Conservation (phyloP, 805 yeast genomes). For the Ogataea parapolymorpha region DNA sequence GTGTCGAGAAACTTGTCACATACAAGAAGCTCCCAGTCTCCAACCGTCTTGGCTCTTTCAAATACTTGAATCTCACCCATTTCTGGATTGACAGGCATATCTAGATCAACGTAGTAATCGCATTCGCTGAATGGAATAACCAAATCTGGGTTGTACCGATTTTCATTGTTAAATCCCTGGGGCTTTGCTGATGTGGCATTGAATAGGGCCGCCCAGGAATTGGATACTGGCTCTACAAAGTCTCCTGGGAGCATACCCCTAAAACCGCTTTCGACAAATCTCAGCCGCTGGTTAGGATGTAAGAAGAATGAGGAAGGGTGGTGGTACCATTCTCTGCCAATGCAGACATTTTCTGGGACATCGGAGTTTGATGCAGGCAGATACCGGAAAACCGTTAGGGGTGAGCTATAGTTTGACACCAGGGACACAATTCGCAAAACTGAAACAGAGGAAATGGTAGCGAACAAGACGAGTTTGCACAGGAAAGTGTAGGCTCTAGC, state of each 20-base stretch:
- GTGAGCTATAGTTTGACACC: conserved; percentile 67
- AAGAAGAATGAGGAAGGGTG: conserved; percentile 86
- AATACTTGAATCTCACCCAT: conserved; percentile 40
- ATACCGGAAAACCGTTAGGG: conserved; percentile 55
- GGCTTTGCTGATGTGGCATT: conserved; percentile 50
- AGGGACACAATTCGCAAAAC: conserved; percentile 57
- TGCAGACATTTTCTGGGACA: conserved; percentile 56
- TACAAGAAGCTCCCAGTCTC: conserved; percentile 45
- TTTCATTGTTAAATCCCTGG: conserved; percentile 68
- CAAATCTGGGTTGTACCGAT: conserved; percentile 60
- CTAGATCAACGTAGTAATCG: conserved; percentile 68
- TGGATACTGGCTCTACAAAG: conserved; percentile 44
- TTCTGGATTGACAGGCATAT: conserved; percentile 42
- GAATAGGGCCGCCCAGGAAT: conserved; percentile 21
- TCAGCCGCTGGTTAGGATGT: conserved; percentile 57
- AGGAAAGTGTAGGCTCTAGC: conserved; percentile 10
- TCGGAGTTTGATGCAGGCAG: conserved; percentile 29
- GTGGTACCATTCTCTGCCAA: conserved; percentile 96
- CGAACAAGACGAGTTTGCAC: conserved; percentile 11
- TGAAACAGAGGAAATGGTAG: conserved; percentile 31
- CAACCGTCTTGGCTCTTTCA: conserved; percentile 4
- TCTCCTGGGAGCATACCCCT: conserved; percentile 88
- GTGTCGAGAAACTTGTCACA: conserved; percentile 54
- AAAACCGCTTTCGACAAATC: conserved; percentile 74
- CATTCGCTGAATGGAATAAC: conserved; percentile 51